Percentiles rank a stretch among this genome's conserved stretches.
These are phyloP conservation scores for Exophiala mesophila DNA, from an alignment of 2,329 filamentous ascomycete genomes.

Conservation along the genomic window DNA sequence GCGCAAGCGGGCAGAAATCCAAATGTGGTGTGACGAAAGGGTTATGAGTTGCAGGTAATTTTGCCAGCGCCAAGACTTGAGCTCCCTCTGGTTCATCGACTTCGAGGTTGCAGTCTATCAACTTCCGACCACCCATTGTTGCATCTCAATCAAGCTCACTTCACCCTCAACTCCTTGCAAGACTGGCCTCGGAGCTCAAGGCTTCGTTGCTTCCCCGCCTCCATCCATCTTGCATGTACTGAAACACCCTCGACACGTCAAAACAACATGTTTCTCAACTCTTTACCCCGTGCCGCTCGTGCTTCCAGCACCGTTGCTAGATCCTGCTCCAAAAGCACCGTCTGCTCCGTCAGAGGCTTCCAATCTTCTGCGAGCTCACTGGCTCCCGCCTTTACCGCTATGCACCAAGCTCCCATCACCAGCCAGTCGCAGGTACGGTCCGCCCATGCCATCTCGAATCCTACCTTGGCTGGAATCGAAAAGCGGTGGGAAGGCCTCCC, in stretches of 20 bases:
- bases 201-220: conserved; percentile 17
- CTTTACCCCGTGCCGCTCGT: conserved; percentile 43
- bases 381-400: conserved; percentile 36
- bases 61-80: conserved; percentile 20
- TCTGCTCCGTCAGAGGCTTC: conserved; percentile 21
- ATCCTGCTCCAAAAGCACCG: conserved; percentile 24
- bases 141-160: conserved; percentile 7
- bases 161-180: conserved; percentile 11
- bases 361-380: conserved; percentile 32
- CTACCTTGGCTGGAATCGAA: conserved; percentile 95
- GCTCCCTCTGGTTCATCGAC: conserved; percentile 15
- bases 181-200: conserved; percentile 23
- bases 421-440: conserved; percentile 47
- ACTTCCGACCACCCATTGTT: conserved; percentile 12
- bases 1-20: neutral
- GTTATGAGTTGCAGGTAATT: conserved; percentile 7
- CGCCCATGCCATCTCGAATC: conserved; percentile 94
- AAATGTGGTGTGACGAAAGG: conserved; percentile 12
- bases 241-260: conserved; percentile 11
- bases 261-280: conserved; percentile 41
- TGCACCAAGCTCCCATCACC: conserved; percentile 34
- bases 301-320: conserved; percentile 35
- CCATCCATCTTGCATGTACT: conserved; percentile 17
- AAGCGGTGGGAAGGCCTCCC: conserved; percentile 99
- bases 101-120: conserved; percentile 4